Conservation (phyloP, 768 basidiomycete genomes). For the Sutorius australiensis region DNA sequence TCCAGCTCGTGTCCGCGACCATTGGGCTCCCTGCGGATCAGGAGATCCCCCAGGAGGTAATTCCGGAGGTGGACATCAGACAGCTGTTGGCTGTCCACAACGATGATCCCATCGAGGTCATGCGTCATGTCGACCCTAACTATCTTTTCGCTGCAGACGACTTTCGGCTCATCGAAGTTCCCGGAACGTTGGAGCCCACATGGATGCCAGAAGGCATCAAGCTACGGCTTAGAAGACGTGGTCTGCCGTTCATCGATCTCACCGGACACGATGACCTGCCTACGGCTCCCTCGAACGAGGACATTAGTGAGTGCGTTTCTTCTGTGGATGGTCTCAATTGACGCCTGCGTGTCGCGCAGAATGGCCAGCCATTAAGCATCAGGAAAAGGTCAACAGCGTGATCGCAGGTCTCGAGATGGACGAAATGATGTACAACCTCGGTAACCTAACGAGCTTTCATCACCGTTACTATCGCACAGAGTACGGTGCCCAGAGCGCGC, state of each 20-base stretch:
- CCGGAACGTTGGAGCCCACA: slow-evolving; percentile 8
- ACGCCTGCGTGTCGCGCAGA: not conserved
- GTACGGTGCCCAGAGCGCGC: slow-evolving; percentile 37
- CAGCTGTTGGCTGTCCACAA: slow-evolving; percentile 4
- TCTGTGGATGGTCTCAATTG: not conserved
- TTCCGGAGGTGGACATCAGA: not conserved
- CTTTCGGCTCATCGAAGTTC: slow-evolving; percentile 13
- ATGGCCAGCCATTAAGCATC: slow-evolving; percentile 14
- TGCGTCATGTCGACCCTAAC: slow-evolving; percentile 15
- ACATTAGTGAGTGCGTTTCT: not conserved
- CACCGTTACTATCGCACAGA: slow-evolving; percentile 25
- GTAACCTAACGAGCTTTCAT: slow-evolving; percentile 38
- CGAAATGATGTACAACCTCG: slow-evolving; percentile 37
- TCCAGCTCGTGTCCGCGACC: not conserved
- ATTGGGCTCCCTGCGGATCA: not conserved
- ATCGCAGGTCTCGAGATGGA: not conserved
- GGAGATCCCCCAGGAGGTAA: not conserved
- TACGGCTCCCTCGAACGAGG: not conserved
- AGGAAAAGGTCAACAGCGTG: slow-evolving; percentile 11
- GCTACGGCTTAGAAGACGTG: slow-evolving; percentile 9
- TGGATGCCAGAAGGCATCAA: slow-evolving; percentile 21
- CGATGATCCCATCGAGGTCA: slow-evolving; percentile 14
- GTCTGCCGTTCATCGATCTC: slow-evolving; percentile 13
- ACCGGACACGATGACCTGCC: not conserved
- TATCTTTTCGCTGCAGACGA: slow-evolving; percentile 10